Conservation (phyloP, 257 asterid species). For the Nemophila menziesii region DNA sequence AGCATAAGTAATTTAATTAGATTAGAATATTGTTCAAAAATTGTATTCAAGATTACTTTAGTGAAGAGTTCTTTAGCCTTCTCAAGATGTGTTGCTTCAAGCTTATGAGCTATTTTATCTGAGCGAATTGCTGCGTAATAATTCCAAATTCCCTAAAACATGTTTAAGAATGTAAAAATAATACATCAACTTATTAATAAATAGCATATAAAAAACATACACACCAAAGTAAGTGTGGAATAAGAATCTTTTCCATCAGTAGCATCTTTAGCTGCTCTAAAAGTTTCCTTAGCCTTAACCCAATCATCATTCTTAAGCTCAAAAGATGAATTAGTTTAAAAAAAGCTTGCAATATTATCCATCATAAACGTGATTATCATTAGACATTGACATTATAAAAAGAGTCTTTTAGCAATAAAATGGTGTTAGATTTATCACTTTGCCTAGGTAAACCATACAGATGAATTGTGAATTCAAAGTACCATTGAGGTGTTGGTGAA, state of each 20-base stretch:
- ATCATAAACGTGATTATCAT: too few relatives aligned
- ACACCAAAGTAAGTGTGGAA: constrained; percentile 95
- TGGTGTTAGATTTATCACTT: too few relatives aligned
- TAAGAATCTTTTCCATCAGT: constrained; percentile 73
- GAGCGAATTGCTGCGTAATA: constrained; percentile 54
- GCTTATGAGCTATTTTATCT: constrained; percentile 84
- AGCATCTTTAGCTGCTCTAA: constrained; percentile 71
- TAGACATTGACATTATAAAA: too few relatives aligned
- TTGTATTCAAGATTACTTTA: constrained; percentile 46
- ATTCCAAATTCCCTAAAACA: constrained; percentile 88
- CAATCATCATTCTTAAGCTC: constrained; percentile 99
- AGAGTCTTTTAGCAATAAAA: too few relatives aligned
- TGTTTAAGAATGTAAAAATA: constrained; percentile 9
- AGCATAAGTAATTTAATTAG: neutral
- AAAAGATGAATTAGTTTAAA: too few relatives aligned
- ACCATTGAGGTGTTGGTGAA: too few relatives aligned
- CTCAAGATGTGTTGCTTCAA: constrained; percentile 96
- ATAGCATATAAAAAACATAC: constrained; percentile 6
- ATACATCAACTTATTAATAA: neutral
- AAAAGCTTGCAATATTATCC: too few relatives aligned
- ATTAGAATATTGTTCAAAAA: constrained; percentile 7
- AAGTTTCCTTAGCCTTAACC: constrained; percentile 98
- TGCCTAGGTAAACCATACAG: too few relatives aligned
- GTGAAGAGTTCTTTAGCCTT: constrained; percentile 96
- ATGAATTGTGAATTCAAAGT: too few relatives aligned